Conservation (phyloP, 202 grass and related monocot species). For the Hordeum pubiflorum region DNA sequence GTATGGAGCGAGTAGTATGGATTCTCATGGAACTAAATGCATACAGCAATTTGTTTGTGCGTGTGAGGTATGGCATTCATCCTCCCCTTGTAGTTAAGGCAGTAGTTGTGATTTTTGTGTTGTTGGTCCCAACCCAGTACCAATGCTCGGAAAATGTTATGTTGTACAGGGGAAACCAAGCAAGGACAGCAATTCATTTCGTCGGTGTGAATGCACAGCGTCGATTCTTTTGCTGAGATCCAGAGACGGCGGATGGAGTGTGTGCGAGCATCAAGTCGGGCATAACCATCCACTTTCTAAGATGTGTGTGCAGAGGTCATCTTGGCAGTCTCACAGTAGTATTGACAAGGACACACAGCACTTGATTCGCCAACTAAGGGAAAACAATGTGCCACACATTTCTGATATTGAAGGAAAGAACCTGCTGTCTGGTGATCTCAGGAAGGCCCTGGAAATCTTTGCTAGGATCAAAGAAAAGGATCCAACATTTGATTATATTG, state of each 20-base stretch:
- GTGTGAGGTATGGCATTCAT: neutral
- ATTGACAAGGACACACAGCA: neutral
- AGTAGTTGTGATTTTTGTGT: neutral
- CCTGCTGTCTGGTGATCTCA: neutral
- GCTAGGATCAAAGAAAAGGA: neutral
- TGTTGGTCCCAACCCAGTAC: neutral
- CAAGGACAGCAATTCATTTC: neutral
- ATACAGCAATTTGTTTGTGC: neutral
- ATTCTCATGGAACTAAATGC: neutral
- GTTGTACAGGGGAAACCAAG: neutral
- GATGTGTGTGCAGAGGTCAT: neutral
- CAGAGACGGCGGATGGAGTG: neutral
- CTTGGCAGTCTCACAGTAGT: neutral
- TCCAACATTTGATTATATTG: neutral
- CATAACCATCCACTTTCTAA: neutral
- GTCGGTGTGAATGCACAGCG: neutral
- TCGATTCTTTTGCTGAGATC: neutral
- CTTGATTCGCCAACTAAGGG: neutral
- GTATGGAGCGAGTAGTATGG: neutral
- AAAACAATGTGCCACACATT: conserved; percentile 1
- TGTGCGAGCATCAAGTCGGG: neutral
- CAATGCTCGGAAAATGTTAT: neutral
- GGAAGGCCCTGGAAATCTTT: neutral
- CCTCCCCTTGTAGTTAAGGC: neutral
- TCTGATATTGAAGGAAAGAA: neutral